A percentile compares a stretch with the other conserved stretches of the same genome.
phyloP scores from a whole-genome alignment of 2,329 filamentous ascomycete species.

The Tolypocladium ovalisporum region DNA sequence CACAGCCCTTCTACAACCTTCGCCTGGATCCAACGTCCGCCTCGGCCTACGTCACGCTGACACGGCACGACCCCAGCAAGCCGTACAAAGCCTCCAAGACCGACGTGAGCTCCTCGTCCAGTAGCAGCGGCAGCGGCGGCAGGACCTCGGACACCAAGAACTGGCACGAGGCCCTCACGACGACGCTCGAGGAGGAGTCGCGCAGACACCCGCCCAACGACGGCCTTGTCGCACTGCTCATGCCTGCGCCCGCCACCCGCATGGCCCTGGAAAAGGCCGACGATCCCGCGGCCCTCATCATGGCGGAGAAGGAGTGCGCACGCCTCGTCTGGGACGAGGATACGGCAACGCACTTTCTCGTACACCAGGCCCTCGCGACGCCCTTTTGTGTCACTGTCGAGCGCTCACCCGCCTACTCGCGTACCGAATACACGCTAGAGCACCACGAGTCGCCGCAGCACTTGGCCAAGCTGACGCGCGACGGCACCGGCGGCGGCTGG shows the following conservation, averaged over 20 bases:
- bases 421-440: slow-evolving; percentile 54
- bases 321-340: slow-evolving; percentile 63
- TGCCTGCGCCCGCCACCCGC: slow-evolving; percentile 53
- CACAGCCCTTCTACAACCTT: slow-evolving; percentile 57
- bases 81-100: slow-evolving; percentile 34
- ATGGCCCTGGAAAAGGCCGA: slow-evolving; percentile 50
- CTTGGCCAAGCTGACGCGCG: slow-evolving; percentile 48
- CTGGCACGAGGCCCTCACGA: slow-evolving; percentile 48
- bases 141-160: slow-evolving; percentile 29
- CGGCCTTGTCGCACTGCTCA: slow-evolving; percentile 56
- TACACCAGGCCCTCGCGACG: slow-evolving; percentile 50
- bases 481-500: slow-evolving; percentile 47
- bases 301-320: slow-evolving; percentile 59
- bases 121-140: slow-evolving; percentile 13
- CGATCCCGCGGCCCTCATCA: slow-evolving; percentile 46
- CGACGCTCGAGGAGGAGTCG: slow-evolving; percentile 44
- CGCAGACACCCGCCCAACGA: slow-evolving; percentile 45
- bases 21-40: slow-evolving; percentile 52
- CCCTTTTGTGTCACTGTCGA: slow-evolving; percentile 52
- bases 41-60: slow-evolving; percentile 49
- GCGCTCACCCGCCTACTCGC: slow-evolving; percentile 46
- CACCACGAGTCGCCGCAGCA: slow-evolving; percentile 51
- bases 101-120: slow-evolving; percentile 11
- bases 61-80: slow-evolving; percentile 49
- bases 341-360: slow-evolving; percentile 47